Evolutionary conservation across 371 early-diverging fungal genomes (phyloP), one percentile per base, ranked within the genome.

Genomic region (Synchytrium microbalum): DNA sequence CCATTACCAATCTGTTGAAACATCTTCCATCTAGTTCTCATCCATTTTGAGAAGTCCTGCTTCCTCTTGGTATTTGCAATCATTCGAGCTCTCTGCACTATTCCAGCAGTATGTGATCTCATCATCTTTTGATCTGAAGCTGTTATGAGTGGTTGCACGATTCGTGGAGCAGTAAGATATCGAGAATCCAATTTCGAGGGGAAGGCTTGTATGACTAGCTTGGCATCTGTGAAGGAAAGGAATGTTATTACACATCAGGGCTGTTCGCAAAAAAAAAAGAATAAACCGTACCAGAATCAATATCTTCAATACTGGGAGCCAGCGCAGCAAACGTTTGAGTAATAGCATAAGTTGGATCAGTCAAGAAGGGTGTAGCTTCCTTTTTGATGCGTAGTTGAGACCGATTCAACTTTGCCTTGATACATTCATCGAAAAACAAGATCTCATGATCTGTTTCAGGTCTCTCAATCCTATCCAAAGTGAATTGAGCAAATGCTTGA

Each of bases 401-500:
- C 58, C 91, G 74, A 64, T 92, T 92, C 52, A 87, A 69, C 67
- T 92, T 92, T 23, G 86, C 80, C 65, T 88, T 90, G 70, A 92
- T 88, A 54, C 81, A 79, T 64, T 91, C 90, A 65, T 88, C 88
- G 75, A 91, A 91, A 61, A 88, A 85, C 19, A 88, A 73, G 10
- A 89, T 80, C 62, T 89, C 89, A 16, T 86, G 86, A 59, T 92
- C 88, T 25, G 79, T 77, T 3, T 74, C 70, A 10, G 86, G 75
- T 13, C 87, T 80, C 23, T 84, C 77, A 19, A 88, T 68, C 46
- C 92, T 75, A 59, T 90, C 89, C 23, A 85, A 80, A 3, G 87
- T 84, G 66, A 92, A 92, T 56, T 92, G 92, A 0, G 82, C 82
- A 74, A 90, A 92, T 67, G 89, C 86, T 71, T 90, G 92, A 0